Evolutionary conservation across 2,329 filamentous ascomycete genomes (phyloP).

Genomic region (Grosmannia serpens): DNA sequence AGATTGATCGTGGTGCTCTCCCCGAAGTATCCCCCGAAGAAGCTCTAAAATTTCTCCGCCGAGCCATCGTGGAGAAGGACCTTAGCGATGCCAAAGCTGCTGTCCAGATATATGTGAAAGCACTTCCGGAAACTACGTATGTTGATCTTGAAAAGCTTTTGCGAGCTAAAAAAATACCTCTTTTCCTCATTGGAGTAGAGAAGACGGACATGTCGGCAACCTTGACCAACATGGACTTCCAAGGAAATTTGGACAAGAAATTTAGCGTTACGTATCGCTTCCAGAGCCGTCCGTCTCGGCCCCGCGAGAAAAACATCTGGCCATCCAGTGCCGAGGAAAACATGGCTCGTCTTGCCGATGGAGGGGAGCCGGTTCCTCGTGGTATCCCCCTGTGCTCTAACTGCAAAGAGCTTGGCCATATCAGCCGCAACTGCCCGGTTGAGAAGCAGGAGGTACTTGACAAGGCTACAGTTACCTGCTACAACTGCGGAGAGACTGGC

Average conservation of each 20-base stretch:
- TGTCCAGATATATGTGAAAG: conserved; percentile 50
- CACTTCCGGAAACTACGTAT: conserved; percentile 45
- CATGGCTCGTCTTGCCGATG: conserved; percentile 49
- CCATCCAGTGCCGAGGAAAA: conserved; percentile 49
- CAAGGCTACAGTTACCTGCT: conserved; percentile 40
- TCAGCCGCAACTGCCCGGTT: conserved; percentile 45
- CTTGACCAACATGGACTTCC: conserved; percentile 60
- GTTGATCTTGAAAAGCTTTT: conserved; percentile 49
- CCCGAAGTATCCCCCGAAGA: conserved; percentile 37
- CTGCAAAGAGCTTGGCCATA: conserved; percentile 54
- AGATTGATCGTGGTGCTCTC: conserved; percentile 41
- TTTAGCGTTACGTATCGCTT: conserved; percentile 54
- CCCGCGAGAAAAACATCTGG: conserved; percentile 48
- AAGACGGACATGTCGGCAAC: conserved; percentile 38
- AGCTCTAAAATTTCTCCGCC: conserved; percentile 45
- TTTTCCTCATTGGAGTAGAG: conserved; percentile 54
- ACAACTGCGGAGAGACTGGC: conserved; percentile 51
- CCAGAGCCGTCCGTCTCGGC: conserved; percentile 42
- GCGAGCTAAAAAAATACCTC: conserved; percentile 37
- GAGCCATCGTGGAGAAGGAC: conserved; percentile 42
- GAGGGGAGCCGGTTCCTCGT: conserved; percentile 50
- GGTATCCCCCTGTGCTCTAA: conserved; percentile 50
- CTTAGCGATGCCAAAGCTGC: conserved; percentile 52
- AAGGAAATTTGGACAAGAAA: conserved; percentile 55
- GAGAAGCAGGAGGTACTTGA: conserved; percentile 39